Percentiles rank a stretch among this genome's conserved stretches.
Evolutionary conservation across 2,329 filamentous ascomycete genomes (phyloP).

Genomic region (Fusarium armeniacum): DNA sequence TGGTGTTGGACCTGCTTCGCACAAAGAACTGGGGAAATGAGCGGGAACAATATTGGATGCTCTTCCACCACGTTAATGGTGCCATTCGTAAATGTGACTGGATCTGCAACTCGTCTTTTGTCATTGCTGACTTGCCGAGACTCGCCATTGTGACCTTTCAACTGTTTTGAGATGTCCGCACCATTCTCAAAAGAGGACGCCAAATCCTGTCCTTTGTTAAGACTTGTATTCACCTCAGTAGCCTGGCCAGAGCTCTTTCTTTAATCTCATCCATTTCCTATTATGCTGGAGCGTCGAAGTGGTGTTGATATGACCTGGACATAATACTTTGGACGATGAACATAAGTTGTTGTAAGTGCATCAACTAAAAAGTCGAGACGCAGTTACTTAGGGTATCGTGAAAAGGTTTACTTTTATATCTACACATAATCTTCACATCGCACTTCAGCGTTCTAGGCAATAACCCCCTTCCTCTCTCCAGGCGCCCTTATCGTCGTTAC

Average conservation of each 20-base stretch:
- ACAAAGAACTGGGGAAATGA: slow-evolving; percentile 27
- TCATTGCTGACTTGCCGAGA: slow-evolving; percentile 3
- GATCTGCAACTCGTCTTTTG: not conserved
- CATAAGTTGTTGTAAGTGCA: not conserved
- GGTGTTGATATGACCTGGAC: not conserved
- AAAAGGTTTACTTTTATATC: slow-evolving; percentile 35
- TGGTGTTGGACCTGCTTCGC: not conserved
- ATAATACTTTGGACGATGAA: not conserved
- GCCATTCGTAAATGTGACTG: not conserved
- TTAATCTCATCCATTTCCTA: not conserved
- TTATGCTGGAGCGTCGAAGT: not conserved
- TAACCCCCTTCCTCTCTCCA: slow-evolving; percentile 10
- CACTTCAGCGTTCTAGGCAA: slow-evolving; percentile 7
- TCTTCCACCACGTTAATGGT: not conserved
- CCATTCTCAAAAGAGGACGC: not conserved
- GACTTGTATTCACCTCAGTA: not conserved
- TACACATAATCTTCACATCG: slow-evolving; percentile 37
- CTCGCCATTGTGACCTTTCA: not conserved
- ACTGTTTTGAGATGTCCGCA: not conserved
- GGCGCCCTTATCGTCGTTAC: slow-evolving; percentile 22
- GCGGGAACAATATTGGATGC: not conserved
- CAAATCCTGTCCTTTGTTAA: slow-evolving; percentile 26
- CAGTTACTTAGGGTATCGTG: not conserved
- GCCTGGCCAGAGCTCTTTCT: not conserved
- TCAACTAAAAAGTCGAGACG: not conserved